Conservation (phyloP, 148 eudicot genomes). For the Diospyros kaki region DNA sequence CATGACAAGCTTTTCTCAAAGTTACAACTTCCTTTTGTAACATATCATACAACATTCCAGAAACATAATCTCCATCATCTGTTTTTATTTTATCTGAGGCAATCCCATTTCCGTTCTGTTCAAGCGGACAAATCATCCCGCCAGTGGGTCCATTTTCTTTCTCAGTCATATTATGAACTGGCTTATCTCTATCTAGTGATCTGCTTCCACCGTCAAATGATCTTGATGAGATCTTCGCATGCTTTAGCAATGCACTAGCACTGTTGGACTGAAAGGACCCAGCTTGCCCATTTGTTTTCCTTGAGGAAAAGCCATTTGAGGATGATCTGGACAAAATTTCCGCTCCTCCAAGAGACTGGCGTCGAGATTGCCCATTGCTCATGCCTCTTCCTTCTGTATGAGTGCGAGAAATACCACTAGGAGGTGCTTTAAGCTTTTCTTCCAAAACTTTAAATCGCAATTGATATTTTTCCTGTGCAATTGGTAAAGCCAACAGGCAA, state of each 20-base stretch:
- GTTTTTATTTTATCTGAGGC: slow-evolving; percentile 25
- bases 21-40: slow-evolving; percentile 84
- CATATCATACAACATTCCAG: slow-evolving; percentile 82
- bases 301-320: slow-evolving; percentile 55
- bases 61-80: slow-evolving; percentile 62
- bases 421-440: slow-evolving; percentile 61
- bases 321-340: slow-evolving; percentile 54
- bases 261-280: slow-evolving; percentile 31
- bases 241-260: slow-evolving; percentile 39
- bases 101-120: slow-evolving; percentile 36
- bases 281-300: slow-evolving; percentile 47
- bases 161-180: slow-evolving; percentile 14
- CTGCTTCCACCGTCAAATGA: slow-evolving; percentile 56
- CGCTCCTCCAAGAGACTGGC: slow-evolving; percentile 79
- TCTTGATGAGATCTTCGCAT: slow-evolving; percentile 37
- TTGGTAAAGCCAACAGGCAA: neutral
- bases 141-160: slow-evolving; percentile 20
- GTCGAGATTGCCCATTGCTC: slow-evolving; percentile 55
- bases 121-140: slow-evolving; percentile 12
- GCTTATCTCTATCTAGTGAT: slow-evolving; percentile 33
- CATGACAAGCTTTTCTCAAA: slow-evolving; percentile 71
- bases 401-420: slow-evolving; percentile 36
- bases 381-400: slow-evolving; percentile 46
- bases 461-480: slow-evolving; percentile 73
- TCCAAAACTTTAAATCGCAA: slow-evolving; percentile 92